Conservation (phyloP, 2,329 filamentous ascomycete genomes). For the Colletotrichum sp. region DNA sequence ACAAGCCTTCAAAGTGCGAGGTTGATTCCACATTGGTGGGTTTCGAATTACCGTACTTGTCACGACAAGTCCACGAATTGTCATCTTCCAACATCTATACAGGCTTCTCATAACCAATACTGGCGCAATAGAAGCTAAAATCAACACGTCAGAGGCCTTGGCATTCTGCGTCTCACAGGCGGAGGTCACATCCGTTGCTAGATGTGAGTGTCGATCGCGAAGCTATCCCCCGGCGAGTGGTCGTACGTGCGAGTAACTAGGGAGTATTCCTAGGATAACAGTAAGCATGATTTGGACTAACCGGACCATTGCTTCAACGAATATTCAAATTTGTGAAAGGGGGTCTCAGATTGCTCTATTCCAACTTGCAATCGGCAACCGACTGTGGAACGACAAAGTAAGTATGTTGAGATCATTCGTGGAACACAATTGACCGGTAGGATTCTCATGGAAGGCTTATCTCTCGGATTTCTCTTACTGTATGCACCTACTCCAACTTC, state of each 20-base stretch:
- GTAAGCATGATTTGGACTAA: not conserved
- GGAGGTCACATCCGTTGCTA: not conserved
- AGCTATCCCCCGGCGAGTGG: not conserved
- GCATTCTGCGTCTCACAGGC: not conserved
- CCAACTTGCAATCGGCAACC: not conserved
- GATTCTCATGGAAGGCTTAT: not conserved
- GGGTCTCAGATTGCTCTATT: not conserved
- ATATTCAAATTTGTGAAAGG: rapidly evolving
- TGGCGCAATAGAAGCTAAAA: rapidly evolving
- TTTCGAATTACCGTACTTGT: not conserved
- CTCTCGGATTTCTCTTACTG: not conserved
- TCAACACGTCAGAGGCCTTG: not conserved
- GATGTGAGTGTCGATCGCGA: not conserved
- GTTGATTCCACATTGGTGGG: rapidly evolving
- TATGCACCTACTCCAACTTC: not conserved
- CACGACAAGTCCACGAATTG: not conserved
- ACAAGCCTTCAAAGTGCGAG: not conserved
- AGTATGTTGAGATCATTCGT: not conserved
- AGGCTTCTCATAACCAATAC: rapidly evolving
- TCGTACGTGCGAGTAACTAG: not conserved
- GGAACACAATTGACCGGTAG: not conserved
- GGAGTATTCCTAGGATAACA: not conserved
- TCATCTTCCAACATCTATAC: rapidly evolving
- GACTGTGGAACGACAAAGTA: rapidly evolving
- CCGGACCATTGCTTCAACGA: not conserved